Evolutionary conservation across 1,284 basidiomycete species (phyloP).

Genomic region (Cutaneotrichosporon mucoides): DNA sequence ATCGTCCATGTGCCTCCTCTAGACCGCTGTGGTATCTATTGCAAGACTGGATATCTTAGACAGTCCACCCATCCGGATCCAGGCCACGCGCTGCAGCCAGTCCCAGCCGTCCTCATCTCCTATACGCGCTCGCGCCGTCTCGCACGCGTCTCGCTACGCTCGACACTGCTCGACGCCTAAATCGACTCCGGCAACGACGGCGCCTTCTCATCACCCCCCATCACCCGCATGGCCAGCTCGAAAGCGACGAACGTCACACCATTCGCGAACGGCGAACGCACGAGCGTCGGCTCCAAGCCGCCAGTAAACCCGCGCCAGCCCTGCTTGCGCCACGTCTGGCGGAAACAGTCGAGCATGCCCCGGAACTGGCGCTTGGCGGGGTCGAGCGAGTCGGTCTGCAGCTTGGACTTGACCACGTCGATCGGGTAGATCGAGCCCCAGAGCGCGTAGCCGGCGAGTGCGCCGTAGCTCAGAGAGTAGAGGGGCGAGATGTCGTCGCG

Average conservation of each 20-base stretch:
- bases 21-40: no score
- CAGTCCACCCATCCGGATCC: no score
- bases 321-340: constrained; percentile 73
- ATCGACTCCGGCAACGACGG: constrained; percentile 1
- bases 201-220: constrained; percentile 17
- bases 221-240: constrained; percentile 66
- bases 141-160: no score
- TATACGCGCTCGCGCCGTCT: no score
- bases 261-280: constrained; percentile 64
- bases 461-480: constrained; percentile 78
- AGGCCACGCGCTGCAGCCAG: no score
- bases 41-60: no score
- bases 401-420: constrained; percentile 90
- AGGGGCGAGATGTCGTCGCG: constrained; percentile 71
- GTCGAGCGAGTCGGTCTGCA: constrained; percentile 89
- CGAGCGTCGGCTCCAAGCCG: constrained; percentile 83
- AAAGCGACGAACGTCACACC: constrained; percentile 90
- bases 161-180: neutral
- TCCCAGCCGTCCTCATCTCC: no score
- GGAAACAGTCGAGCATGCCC: constrained; percentile 74
- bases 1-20: neutral
- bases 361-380: constrained; percentile 70
- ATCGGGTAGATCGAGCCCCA: constrained; percentile 74
- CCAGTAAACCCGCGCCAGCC: constrained; percentile 82
- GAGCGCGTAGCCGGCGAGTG: constrained; percentile 59